Percentiles rank a stretch among this genome's conserved stretches.
Evolutionary conservation across 768 basidiomycete genomes (phyloP).

Genomic region (Hericium erinaceus): DNA sequence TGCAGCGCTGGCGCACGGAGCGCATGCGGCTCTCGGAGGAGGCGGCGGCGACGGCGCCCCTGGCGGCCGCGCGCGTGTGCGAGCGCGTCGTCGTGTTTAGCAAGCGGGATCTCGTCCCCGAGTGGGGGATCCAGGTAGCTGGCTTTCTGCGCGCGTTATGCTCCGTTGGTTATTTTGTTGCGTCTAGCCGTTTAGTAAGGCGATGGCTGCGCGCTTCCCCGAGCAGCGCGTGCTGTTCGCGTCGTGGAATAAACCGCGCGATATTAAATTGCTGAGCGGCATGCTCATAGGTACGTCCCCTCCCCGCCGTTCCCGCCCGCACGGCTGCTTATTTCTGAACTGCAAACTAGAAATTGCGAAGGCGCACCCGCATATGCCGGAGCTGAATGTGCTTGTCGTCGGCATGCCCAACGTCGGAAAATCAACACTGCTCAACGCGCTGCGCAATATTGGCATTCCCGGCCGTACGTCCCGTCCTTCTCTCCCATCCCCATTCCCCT

Average conservation of each 20-base stretch:
- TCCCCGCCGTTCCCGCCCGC: not conserved
- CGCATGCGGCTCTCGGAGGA: conserved; percentile 10
- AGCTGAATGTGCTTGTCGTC: conserved; percentile 84
- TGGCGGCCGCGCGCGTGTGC: conserved; percentile 31
- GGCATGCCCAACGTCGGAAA: conserved; percentile 99
- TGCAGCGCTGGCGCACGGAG: conserved; percentile 11
- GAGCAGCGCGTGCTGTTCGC: conserved; percentile 63
- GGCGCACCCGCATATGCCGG: conserved; percentile 57
- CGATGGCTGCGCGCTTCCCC: conserved; percentile 64
- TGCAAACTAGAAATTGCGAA: conserved; percentile 52
- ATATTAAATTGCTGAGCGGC: conserved; percentile 55
- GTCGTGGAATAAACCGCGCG: conserved; percentile 57
- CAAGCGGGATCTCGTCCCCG: conserved; percentile 85
- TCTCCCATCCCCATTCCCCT: not conserved
- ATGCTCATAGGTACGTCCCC: conserved; percentile 63
- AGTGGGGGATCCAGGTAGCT: conserved; percentile 79
- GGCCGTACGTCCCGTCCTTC: conserved; percentile 55
- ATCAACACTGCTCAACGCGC: conserved; percentile 85
- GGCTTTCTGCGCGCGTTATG: not conserved
- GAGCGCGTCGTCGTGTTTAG: conserved; percentile 88
- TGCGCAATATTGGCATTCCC: conserved; percentile 77
- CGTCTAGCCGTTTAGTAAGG: conserved; percentile 59
- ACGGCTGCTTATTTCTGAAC: conserved; percentile 1
- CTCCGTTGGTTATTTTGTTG: conserved; percentile 2
- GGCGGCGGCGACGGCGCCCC: conserved; percentile 7